These are phyloP conservation scores for Naematelia aurantialba DNA, from an alignment of 768 basidiomycete genomes.

Conservation along the genomic window DNA sequence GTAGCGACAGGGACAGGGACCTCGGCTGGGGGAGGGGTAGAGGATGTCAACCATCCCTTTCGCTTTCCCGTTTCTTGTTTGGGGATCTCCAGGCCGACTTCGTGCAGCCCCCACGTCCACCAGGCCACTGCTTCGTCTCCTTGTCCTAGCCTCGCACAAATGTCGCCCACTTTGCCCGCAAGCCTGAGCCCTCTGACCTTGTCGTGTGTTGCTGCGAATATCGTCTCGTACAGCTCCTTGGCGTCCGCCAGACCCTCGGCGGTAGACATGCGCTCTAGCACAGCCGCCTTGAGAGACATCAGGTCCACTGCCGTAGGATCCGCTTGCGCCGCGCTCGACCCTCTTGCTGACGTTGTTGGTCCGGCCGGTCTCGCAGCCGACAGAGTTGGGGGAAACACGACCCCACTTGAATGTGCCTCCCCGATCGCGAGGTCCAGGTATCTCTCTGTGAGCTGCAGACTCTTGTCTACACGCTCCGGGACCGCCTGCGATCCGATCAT, in stretches of 20 bases:
- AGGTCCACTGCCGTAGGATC: conserved; percentile 43
- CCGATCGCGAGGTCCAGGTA: conserved; percentile 42
- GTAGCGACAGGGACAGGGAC: background rate
- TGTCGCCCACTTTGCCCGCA: conserved; percentile 44
- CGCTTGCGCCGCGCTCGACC: conserved; percentile 7
- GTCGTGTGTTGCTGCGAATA: conserved; percentile 22
- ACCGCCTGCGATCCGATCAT: conserved; percentile 26
- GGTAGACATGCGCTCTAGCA: conserved; percentile 42
- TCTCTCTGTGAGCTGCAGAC: conserved; percentile 42
- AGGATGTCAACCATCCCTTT: conserved; percentile 16
- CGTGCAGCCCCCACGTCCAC: conserved; percentile 43
- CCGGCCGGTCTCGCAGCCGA: conserved; percentile 10
- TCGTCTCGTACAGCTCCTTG: conserved; percentile 41
- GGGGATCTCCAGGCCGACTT: conserved; percentile 22
- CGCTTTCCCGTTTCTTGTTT: conserved; percentile 5
- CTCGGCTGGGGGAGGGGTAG: background rate
- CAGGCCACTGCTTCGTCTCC: conserved; percentile 28
- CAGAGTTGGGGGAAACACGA: conserved; percentile 39
- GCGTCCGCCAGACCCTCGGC: conserved; percentile 28
- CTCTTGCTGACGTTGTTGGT: conserved; percentile 11
- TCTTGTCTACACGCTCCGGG: conserved; percentile 33
- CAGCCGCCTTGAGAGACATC: conserved; percentile 43
- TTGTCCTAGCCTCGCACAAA: conserved; percentile 29
- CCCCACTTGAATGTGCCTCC: conserved; percentile 30
- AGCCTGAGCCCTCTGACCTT: conserved; percentile 28